phyloP scores from a whole-genome alignment of 345 rosid genomes.

The Citrus unshiu region DNA sequence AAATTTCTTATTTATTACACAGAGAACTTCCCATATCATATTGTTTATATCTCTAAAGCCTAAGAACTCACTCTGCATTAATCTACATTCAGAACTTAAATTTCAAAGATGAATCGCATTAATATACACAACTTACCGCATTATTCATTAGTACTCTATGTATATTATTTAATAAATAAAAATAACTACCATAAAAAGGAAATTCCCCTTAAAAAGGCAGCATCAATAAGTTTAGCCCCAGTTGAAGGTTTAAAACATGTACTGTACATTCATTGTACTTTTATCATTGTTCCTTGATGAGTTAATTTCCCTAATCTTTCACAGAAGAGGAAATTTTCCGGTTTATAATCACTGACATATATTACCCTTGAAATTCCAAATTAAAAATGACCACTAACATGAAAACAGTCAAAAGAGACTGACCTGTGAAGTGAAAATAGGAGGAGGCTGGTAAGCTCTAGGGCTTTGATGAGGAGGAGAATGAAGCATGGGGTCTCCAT shows the following conservation, averaged over 20 bases:
- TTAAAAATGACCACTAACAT: background rate
- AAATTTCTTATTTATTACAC: background rate
- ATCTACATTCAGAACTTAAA: background rate
- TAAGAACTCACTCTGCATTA: background rate
- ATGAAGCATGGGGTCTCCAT: slow-evolving; percentile 31
- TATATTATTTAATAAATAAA: background rate
- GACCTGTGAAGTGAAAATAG: slow-evolving; percentile 32
- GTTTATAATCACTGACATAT: background rate
- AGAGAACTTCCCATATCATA: background rate
- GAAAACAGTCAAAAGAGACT: background rate
- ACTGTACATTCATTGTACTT: background rate
- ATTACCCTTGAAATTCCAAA: background rate
- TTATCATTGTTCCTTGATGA: background rate
- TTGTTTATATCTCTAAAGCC: background rate
- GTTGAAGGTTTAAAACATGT: background rate
- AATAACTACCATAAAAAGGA: background rate
- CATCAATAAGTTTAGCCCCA: background rate
- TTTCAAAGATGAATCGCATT: background rate
- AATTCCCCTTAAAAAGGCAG: background rate
- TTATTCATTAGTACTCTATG: background rate
- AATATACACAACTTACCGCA: background rate
- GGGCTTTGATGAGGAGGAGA: slow-evolving; percentile 28
- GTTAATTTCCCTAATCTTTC: background rate
- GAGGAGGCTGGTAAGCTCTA: slow-evolving; percentile 21
- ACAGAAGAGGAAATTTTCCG: background rate